These are phyloP conservation scores for Pythium apleroticum DNA, from an alignment of 352 stramenopile genomes.

Conservation along the genomic window DNA sequence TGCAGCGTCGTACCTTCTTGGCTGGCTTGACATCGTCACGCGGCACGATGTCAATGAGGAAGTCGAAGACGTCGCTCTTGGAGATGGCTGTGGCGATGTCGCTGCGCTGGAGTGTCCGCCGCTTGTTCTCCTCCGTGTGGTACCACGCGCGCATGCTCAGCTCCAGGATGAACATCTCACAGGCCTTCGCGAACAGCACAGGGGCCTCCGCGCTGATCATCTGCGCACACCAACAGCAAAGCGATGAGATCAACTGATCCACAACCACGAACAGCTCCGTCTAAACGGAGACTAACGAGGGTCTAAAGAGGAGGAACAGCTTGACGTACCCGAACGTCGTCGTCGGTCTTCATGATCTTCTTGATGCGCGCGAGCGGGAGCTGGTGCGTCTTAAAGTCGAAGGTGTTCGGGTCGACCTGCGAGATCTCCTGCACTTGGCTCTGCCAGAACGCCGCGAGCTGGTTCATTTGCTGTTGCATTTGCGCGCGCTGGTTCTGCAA, in stretches of 20 bases:
- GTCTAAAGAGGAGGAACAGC: neutral
- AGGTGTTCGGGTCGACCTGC: conserved; percentile 80
- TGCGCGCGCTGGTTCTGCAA: conserved; percentile 84
- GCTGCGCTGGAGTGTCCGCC: conserved; percentile 89
- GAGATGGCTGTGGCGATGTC: conserved; percentile 90
- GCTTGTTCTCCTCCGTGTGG: conserved; percentile 92
- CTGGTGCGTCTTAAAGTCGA: conserved; percentile 90
- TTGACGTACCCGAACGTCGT: conserved; percentile 84
- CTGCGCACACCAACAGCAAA: conserved; percentile 26
- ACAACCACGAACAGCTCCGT: neutral
- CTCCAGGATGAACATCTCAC: conserved; percentile 94
- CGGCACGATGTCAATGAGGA: conserved; percentile 91
- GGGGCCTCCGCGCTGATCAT: conserved; percentile 94
- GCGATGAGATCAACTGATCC: neutral
- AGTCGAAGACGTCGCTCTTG: conserved; percentile 92
- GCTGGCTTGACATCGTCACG: conserved; percentile 85
- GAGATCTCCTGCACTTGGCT: conserved; percentile 88
- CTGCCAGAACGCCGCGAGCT: conserved; percentile 88
- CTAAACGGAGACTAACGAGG: neutral
- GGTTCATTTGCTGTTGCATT: conserved; percentile 87
- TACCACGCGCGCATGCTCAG: conserved; percentile 88
- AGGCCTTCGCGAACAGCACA: conserved; percentile 93
- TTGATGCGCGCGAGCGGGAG: conserved; percentile 93
- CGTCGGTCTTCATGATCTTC: conserved; percentile 96
- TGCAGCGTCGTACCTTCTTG: conserved; percentile 59